phyloP scores from a whole-genome alignment of 495 filamentous ascomycete species.

The Hyphodiscus hymeniophilus region DNA sequence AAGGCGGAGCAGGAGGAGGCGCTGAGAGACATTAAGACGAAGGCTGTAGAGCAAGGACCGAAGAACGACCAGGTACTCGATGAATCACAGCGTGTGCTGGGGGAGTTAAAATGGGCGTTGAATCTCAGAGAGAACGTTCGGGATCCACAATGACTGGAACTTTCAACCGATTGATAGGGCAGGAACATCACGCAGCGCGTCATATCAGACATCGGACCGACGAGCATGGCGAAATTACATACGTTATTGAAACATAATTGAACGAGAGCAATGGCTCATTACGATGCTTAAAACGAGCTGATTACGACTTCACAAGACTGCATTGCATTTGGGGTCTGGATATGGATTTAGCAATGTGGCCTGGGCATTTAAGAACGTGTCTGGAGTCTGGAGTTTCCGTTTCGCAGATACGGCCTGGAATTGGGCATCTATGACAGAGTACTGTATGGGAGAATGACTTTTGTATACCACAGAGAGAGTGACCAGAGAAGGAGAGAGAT shows the following conservation, averaged over 20 bases:
- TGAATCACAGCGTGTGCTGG: slow-evolving; percentile 53
- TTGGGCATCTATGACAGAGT: neutral
- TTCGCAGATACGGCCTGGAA: neutral
- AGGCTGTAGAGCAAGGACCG: slow-evolving; percentile 42
- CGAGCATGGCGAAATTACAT: too few species aligned
- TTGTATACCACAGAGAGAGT: too few species aligned
- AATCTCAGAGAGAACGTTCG: slow-evolving; percentile 49
- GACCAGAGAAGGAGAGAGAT: too few species aligned
- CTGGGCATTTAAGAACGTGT: slow-evolving; percentile 1
- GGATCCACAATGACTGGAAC: neutral
- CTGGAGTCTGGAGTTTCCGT: slow-evolving; percentile 8
- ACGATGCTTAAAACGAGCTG: slow-evolving; percentile 2
- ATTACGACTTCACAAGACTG: slow-evolving; percentile 5
- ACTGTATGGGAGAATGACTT: too few species aligned
- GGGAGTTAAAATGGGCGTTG: slow-evolving; percentile 61
- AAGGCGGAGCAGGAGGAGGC: slow-evolving; percentile 54
- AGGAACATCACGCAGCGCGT: too few species aligned
- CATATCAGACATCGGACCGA: too few species aligned
- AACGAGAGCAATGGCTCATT: neutral
- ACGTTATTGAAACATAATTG: too few species aligned
- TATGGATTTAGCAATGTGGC: neutral
- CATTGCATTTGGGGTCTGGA: neutral
- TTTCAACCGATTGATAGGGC: too few species aligned
- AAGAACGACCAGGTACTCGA: slow-evolving; percentile 47
- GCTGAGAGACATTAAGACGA: slow-evolving; percentile 46